phyloP scores from a whole-genome alignment of 345 rosid genomes.

The Aquilaria malaccensis region DNA sequence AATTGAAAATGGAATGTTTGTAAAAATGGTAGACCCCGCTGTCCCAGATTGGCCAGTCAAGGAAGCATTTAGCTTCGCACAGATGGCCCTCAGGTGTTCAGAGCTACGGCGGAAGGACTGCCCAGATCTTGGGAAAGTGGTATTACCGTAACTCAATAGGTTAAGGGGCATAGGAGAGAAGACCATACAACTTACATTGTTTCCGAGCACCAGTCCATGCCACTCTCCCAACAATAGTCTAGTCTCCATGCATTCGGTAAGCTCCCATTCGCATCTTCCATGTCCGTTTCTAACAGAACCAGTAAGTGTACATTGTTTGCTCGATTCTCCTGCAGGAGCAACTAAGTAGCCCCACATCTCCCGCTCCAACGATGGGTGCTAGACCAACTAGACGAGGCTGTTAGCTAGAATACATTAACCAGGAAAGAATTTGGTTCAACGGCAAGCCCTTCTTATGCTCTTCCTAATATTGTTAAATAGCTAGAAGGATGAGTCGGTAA shows the following conservation, averaged over 20 bases:
- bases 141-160: slow-evolving; percentile 64
- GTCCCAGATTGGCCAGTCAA: slow-evolving; percentile 74
- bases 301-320: too few species aligned
- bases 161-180: slow-evolving; percentile 20
- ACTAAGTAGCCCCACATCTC: too few species aligned
- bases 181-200: slow-evolving; percentile 14
- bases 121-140: slow-evolving; percentile 64
- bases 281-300: too few species aligned
- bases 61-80: slow-evolving; percentile 54
- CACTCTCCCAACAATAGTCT: slow-evolving; percentile 25
- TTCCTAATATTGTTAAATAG: too few species aligned
- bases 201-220: slow-evolving; percentile 31
- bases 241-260: slow-evolving; percentile 29
- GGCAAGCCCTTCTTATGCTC: too few species aligned
- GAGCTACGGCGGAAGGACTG: slow-evolving; percentile 76
- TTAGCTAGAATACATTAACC: too few species aligned
- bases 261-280: not conserved
- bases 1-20: slow-evolving; percentile 49
- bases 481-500: too few species aligned
- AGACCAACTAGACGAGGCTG: too few species aligned
- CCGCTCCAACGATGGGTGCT: too few species aligned
- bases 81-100: slow-evolving; percentile 58
- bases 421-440: too few species aligned
- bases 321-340: too few species aligned
- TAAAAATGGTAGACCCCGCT: slow-evolving; percentile 53